Evolutionary conservation across 2,329 filamentous ascomycete species (phyloP).

Genomic region (Tolypocladium nubicola): DNA sequence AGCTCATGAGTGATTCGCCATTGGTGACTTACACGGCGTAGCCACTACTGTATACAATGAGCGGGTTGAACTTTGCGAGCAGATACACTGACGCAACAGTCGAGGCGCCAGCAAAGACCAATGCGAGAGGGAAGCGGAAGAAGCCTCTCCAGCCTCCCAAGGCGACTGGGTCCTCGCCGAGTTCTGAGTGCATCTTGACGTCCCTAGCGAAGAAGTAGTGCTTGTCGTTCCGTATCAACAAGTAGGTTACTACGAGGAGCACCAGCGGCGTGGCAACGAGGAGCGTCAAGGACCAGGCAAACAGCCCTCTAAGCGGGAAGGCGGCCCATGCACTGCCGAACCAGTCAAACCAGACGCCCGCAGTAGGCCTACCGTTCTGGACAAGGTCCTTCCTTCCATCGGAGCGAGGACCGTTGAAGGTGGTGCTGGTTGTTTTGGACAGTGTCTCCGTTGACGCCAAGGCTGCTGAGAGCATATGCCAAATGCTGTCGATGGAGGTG

Average conservation of each 20-base stretch:
- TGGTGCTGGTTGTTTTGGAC: slow-evolving; percentile 54
- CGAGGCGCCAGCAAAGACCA: slow-evolving; percentile 56
- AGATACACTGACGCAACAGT: slow-evolving; percentile 65
- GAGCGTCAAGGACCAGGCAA: slow-evolving; percentile 76
- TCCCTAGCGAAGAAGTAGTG: slow-evolving; percentile 75
- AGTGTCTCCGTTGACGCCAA: slow-evolving; percentile 64
- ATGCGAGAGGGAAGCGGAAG: slow-evolving; percentile 70
- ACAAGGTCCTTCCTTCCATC: slow-evolving; percentile 50
- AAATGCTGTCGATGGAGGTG: slow-evolving; percentile 60
- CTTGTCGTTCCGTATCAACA: slow-evolving; percentile 63
- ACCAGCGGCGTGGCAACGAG: slow-evolving; percentile 70
- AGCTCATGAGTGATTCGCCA: background rate
- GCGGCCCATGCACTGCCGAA: slow-evolving; percentile 73
- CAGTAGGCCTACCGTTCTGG: slow-evolving; percentile 53
- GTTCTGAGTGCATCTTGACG: slow-evolving; percentile 42
- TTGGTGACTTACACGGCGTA: slow-evolving; percentile 54
- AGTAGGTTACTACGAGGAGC: slow-evolving; percentile 56
- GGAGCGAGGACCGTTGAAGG: slow-evolving; percentile 50
- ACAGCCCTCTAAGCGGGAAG: slow-evolving; percentile 71
- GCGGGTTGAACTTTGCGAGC: slow-evolving; percentile 72
- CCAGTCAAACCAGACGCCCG: slow-evolving; percentile 88
- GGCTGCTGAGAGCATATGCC: slow-evolving; percentile 90
- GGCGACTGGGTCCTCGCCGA: slow-evolving; percentile 48
- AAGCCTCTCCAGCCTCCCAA: slow-evolving; percentile 73
- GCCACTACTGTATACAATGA: slow-evolving; percentile 81